Evolutionary conservation across 768 basidiomycete genomes (phyloP).

Genomic region (Multifurca ochricompacta): DNA sequence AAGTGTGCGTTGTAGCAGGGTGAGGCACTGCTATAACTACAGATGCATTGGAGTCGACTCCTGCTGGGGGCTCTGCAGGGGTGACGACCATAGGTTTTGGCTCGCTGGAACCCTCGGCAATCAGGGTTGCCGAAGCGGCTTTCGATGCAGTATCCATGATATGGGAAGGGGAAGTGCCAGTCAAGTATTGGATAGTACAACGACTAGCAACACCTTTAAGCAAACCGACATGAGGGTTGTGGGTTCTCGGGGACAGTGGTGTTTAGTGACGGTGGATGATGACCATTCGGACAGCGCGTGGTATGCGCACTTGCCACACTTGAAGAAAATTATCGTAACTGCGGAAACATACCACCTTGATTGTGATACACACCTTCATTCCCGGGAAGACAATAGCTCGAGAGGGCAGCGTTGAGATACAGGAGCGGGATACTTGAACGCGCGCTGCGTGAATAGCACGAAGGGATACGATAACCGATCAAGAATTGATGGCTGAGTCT

Average conservation of each 20-base stretch:
- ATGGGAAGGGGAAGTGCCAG: not conserved
- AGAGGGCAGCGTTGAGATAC: not conserved
- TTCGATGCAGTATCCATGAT: too few species aligned
- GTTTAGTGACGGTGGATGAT: too few species aligned
- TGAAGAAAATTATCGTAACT: not conserved
- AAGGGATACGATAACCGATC: not conserved
- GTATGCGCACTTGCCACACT: too few species aligned
- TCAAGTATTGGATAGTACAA: not conserved
- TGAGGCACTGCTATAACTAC: too few species aligned
- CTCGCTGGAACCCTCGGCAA: not conserved
- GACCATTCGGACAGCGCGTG: too few species aligned
- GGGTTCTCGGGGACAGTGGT: too few species aligned
- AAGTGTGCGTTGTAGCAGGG: not conserved
- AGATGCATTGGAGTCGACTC: too few species aligned
- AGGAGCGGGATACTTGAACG: not conserved
- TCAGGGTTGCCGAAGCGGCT: not conserved
- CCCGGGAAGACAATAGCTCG: not conserved
- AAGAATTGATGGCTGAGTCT: too few species aligned
- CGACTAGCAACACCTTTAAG: not conserved
- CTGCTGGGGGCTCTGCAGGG: too few species aligned
- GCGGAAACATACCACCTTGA: not conserved
- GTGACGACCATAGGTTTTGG: not conserved
- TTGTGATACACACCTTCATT: not conserved
- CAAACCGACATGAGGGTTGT: not conserved
- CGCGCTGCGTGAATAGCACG: not conserved